Base-by-base conservation (phyloP, 2,329 filamentous ascomycete genomes). In the Hirsutella thompsonii region DNA sequence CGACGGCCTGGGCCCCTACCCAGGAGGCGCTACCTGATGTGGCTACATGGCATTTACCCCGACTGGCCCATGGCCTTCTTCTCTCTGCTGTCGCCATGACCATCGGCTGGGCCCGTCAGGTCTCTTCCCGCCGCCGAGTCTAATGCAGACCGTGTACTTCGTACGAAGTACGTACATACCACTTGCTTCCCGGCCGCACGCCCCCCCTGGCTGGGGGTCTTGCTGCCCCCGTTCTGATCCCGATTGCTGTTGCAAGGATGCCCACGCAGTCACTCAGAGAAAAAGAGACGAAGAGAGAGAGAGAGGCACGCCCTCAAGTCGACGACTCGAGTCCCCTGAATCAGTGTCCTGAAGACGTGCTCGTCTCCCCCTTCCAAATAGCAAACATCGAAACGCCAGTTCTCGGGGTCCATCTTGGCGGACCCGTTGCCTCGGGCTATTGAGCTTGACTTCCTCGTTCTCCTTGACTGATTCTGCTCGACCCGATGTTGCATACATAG, bases 11-110 rank as follows among this genome's bases (percentile, higher is more conserved):
- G n/a, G 40, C 35, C 40, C 38, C 28, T 37, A 20, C 29, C 28
- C 40, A 41, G 40, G 40, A 36, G 29, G 32, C 37, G 32, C 30
- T 36, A 20, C 41, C 16, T n/a, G 19, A 41, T 34, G 28, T 41
- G 39, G 34, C 39, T 41, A 19, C 37, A 39, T 20, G 37, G 41
- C 41, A 36, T 39, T 36, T 36, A 20, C 37, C 41, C 41, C 41
- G 41, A 42, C 41, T 42, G 41, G 41, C 35, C 37, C 29, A 36
- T 36, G 9, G 20, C 19, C 8, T 29, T 26, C 11, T 11, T 26
- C 23, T 26, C 23, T 11, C 29, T 40, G 23, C 32, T 36, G 26
- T 36, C 33, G 10, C 19, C 13, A 39, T 39, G 18, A 20, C 37
- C 41, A 36, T 36, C 37, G 32, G 34, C 41, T 33, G 41, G 41